These are phyloP conservation scores for Orbilia brochopaga DNA, from an alignment of 2,329 filamentous ascomycete species.

Conservation along the genomic window DNA sequence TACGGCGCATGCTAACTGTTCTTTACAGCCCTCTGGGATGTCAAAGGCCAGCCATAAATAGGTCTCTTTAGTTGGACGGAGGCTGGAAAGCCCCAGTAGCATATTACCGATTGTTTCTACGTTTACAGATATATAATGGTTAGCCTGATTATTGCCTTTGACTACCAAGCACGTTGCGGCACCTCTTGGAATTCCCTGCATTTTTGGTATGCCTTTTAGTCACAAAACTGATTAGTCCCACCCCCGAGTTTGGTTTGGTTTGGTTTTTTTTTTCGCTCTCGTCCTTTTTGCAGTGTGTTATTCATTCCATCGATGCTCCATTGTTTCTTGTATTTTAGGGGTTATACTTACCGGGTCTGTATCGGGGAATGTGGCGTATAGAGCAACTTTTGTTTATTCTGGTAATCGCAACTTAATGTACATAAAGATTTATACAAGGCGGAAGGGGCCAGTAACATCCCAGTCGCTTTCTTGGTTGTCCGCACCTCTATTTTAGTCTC, in stretches of 20 bases:
- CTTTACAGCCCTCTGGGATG: neutral
- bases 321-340: neutral
- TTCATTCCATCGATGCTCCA: neutral
- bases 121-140: too few species aligned
- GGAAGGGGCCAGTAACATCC: neutral
- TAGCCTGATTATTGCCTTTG: too few species aligned
- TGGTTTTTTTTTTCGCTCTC: neutral
- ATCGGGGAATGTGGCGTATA: slow-evolving; percentile 14
- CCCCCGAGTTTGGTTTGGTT: neutral
- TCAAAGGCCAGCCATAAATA: slow-evolving; percentile 9
- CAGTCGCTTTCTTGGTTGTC: neutral
- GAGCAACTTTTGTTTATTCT: slow-evolving; percentile 10
- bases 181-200: neutral
- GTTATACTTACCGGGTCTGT: slow-evolving; percentile 9
- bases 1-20: neutral
- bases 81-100: too few species aligned
- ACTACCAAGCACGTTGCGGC: neutral
- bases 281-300: neutral
- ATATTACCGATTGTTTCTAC: too few species aligned
- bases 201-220: neutral
- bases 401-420: slow-evolving; percentile 1
- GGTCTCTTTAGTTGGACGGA: neutral
- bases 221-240: slow-evolving; percentile 1
- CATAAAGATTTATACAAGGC: slow-evolving; percentile 11
- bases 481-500: neutral